These are phyloP conservation scores for Schizochytrium sp. DNA, from an alignment of 108 stramenopile genomes.

Conservation along the genomic window DNA sequence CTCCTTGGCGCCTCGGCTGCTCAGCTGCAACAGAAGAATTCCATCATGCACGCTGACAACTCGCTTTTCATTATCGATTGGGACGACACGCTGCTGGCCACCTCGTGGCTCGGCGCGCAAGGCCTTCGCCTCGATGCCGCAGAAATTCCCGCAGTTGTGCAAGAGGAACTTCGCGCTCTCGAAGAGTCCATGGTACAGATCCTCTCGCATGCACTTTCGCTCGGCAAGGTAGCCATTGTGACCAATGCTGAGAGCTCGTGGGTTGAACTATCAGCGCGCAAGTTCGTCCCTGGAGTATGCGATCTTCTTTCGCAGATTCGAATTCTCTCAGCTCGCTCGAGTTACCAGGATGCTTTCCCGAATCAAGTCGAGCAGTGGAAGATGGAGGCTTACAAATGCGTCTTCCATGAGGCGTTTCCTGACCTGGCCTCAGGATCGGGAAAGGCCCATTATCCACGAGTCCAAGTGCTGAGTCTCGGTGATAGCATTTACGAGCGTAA, in stretches of 20 bases:
- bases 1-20: background rate
- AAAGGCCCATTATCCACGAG: too few species aligned
- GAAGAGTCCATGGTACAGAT: conserved; percentile 30
- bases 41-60: background rate
- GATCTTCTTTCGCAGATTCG: background rate
- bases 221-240: background rate
- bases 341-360: background rate
- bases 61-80: conserved; percentile 21
- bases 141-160: conserved; percentile 39
- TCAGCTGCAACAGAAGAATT: background rate
- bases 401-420: background rate
- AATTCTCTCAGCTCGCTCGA: conserved; percentile 14
- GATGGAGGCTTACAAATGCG: background rate
- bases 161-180: conserved; percentile 75
- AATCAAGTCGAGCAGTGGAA: background rate
- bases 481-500: conserved; percentile 19
- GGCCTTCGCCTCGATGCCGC: conserved; percentile 20
- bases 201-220: background rate
- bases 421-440: background rate
- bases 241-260: conserved; percentile 23
- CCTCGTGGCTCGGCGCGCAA: conserved; percentile 3
- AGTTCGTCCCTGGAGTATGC: conserved; percentile 5
- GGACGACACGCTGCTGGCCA: conserved; percentile 22
- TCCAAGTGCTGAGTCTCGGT: conserved; percentile 12
- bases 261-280: background rate